A percentile compares a stretch with the other conserved stretches of the same genome.
These are phyloP conservation scores for Decorospora gaudefroyi DNA, from an alignment of 2,329 filamentous ascomycete species.

Conservation along the genomic window DNA sequence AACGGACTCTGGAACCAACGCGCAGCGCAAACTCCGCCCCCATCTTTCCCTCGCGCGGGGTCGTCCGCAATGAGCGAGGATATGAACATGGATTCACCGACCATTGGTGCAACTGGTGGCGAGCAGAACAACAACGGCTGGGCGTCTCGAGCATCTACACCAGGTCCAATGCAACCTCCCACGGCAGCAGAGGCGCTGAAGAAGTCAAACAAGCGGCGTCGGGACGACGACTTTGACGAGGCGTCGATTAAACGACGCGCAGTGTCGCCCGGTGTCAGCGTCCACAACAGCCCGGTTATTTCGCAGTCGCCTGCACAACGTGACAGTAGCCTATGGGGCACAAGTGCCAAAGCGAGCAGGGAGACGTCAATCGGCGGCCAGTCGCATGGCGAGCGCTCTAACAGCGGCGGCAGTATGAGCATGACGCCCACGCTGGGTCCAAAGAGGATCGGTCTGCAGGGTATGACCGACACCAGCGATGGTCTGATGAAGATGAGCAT, in stretches of 20 bases:
- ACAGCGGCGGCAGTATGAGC: conserved; percentile 55
- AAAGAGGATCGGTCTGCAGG: conserved; percentile 67
- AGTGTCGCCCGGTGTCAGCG: conserved; percentile 88
- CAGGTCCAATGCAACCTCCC: conserved; percentile 44
- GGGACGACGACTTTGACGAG: conserved; percentile 89
- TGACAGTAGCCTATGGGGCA: conserved; percentile 73
- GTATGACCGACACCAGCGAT: conserved; percentile 95
- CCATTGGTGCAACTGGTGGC: conserved; percentile 22
- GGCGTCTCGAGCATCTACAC: conserved; percentile 45
- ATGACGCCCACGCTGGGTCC: conserved; percentile 49
- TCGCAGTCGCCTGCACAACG: conserved; percentile 78
- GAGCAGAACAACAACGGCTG: conserved; percentile 34
- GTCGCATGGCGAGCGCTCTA: conserved; percentile 55
- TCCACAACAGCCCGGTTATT: conserved; percentile 84
- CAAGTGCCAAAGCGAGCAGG: conserved; percentile 65
- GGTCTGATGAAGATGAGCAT: conserved; percentile 97
- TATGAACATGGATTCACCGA: conserved; percentile 71
- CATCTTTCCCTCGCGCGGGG: conserved; percentile 60
- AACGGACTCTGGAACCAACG: conserved; percentile 80
- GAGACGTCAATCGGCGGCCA: conserved; percentile 58
- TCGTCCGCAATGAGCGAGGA: conserved; percentile 66
- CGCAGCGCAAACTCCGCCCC: conserved; percentile 59
- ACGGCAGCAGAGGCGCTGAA: conserved; percentile 50
- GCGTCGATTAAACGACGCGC: conserved; percentile 87
- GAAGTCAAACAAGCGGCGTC: conserved; percentile 68